Evolutionary conservation across 768 basidiomycete species (phyloP), one percentile per base, ranked within the genome.

Genomic region (Termitomyces heimii): DNA sequence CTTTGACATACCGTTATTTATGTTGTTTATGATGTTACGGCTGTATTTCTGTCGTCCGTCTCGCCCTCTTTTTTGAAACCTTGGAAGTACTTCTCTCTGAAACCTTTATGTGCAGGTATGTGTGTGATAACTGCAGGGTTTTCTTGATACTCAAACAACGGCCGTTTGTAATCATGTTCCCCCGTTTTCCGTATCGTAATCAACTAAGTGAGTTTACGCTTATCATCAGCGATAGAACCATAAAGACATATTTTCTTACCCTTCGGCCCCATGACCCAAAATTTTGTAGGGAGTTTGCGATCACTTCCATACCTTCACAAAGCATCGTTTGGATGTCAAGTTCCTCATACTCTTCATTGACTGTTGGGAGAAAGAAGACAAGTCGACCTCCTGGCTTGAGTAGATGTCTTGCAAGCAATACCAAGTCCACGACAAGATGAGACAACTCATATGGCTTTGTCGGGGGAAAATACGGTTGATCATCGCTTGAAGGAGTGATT

Each of bases 261-360:
- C 96, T 73, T 63, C 96, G 77, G 1, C 93, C 94, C 96, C 96
- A 99, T 26, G 86, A 89, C 14, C 94, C 94, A 66, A 98, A 99
- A 64, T 89, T 86, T 70, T 99, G 94, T 60, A 93, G 71, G 35
- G 92, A 94, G 67, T 96, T 95, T 0, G 88, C 87, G 43, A 94
- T 77, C 20, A 98, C 71, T 63, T 85, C 84, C 89, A 98, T 94
- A 1, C 94, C 95, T 24, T 85, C 84, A 62, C 89, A 91, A 4
- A 93, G 77, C 70, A 92, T 81, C 1, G 77, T 71, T 31, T 88
- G 79, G 9, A 98, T 75, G 66, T 99, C 97, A 1, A 97, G 74
- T 62, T 91, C 89, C 59, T 88, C 82, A 66, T 95, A 98, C 42
- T 94, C 89, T 47, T 96, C 94, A 13, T 84, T 92, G 22, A 96